These are phyloP conservation scores for Candida easanensis DNA, from an alignment of 805 yeast species.

Conservation along the genomic window DNA sequence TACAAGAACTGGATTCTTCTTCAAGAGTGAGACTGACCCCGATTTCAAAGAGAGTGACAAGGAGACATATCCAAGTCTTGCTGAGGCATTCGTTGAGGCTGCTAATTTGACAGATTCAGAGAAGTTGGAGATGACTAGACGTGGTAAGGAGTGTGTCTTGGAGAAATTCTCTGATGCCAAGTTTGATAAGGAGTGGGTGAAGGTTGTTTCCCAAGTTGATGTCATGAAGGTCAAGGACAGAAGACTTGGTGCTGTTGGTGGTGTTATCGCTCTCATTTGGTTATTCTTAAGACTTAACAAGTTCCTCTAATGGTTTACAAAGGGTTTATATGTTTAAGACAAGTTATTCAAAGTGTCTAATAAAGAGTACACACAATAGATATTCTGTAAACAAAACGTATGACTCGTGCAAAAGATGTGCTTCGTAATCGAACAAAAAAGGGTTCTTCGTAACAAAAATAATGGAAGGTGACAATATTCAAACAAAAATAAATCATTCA, in stretches of 20 bases:
- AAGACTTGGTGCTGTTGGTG: conserved; percentile 9
- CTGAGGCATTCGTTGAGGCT: conserved; percentile 45
- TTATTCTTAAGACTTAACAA: neutral
- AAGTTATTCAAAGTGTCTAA: neutral
- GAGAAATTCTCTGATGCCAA: conserved; percentile 59
- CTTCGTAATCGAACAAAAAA: too few relatives aligned
- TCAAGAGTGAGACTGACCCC: conserved; percentile 68
- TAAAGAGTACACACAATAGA: neutral
- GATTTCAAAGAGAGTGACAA: conserved; percentile 42
- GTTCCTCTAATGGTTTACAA: neutral
- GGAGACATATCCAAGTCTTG: conserved; percentile 43
- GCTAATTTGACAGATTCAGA: conserved; percentile 37
- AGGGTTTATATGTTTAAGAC: neutral
- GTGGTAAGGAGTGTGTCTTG: conserved; percentile 44
- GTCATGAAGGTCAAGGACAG: conserved; percentile 4
- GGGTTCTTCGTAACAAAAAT: too few relatives aligned
- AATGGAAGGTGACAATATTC: neutral
- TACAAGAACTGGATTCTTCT: conserved; percentile 74
- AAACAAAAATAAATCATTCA: neutral
- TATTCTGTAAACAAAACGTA: neutral
- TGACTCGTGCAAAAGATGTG: too few relatives aligned
- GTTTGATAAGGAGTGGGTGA: conserved; percentile 57
- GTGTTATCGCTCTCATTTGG: conserved; percentile 3
- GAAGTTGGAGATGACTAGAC: conserved; percentile 39
- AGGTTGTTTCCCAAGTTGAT: conserved; percentile 17